Evolutionary conservation across 306 rosid species (phyloP), one percentile per base, ranked within the genome.

Genomic region (Argentina anserina): DNA sequence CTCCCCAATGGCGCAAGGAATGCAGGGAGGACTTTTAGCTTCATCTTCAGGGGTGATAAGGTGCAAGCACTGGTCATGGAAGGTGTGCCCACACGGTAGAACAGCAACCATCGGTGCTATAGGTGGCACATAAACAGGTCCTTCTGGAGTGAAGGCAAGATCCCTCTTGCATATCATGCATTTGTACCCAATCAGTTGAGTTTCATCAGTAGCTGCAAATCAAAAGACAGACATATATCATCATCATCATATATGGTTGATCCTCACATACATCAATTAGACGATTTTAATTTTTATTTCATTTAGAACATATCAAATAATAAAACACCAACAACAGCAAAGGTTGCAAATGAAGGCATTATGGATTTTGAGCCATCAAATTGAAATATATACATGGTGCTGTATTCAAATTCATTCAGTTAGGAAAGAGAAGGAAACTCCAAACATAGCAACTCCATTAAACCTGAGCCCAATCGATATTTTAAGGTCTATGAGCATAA

Each of bases 41-140:
- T 78, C 81, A 37, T 76, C 83, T 33, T n/a, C 60, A 42, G 88
- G 87, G 34, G 93, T 90, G 47, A 87, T 86, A n/a, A 69, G 80
- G 71, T 78, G 62, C 84, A 90, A 84, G 80, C 93, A 90, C 36
- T 73, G 49, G 15, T 72, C 76, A 14, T 90, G 96, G 76, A 90
- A 90, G 71, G 86, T 82, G 81, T 90, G 96, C 62, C 89, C 76
- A 42, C 96, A 90, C 0, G 96, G 75, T 50, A 90, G 82, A 78
- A 90, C 76, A 14, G 87, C 91, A 33, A 41, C 80, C 1, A 67
- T 50, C 2, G 93, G 91, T 8, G 67, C 78, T 39, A 3, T 11
- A 43, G 47, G 34, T 64, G 88, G 87, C 60, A 77, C 49, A 18
- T 21, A 76, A 52, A 78, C 69, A 4, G 84, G 84, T 14, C 89